phyloP scores from a whole-genome alignment of 331 rosid genomes.

The Malus hybrid region DNA sequence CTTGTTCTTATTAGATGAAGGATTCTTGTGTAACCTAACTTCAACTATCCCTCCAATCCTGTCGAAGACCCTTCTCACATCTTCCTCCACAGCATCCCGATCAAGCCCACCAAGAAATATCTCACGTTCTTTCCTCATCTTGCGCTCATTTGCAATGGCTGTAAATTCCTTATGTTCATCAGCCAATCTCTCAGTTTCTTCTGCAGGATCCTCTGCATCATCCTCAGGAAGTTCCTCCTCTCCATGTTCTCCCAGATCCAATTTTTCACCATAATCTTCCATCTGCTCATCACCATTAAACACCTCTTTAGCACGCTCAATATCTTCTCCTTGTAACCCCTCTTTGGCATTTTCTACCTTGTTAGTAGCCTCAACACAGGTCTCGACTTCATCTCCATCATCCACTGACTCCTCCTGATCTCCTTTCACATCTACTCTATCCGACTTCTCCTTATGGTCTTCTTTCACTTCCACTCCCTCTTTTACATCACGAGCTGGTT shows the following conservation, averaged over 20 bases:
- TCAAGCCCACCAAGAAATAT: constrained; percentile 80
- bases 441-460: no score
- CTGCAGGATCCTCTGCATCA: constrained; percentile 37
- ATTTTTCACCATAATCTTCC: constrained; percentile 23
- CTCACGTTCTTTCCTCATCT: constrained; percentile 60
- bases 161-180: constrained; percentile 38
- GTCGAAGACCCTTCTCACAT: constrained; percentile 57
- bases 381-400: constrained; percentile 19
- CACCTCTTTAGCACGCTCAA: constrained; percentile 15
- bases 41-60: constrained; percentile 74
- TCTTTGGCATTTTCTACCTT: constrained; percentile 16
- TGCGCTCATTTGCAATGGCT: constrained; percentile 51
- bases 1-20: constrained; percentile 52
- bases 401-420: constrained; percentile 18
- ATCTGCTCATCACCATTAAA: constrained; percentile 18
- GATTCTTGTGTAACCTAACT: constrained; percentile 64
- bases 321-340: constrained; percentile 23
- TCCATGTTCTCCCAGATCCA: constrained; percentile 43
- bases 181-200: constrained; percentile 31
- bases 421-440: not conserved
- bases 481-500: constrained; percentile 13
- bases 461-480: constrained; percentile 18
- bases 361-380: constrained; percentile 4
- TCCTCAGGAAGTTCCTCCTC: constrained; percentile 37
- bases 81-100: constrained; percentile 71